These are phyloP conservation scores for Gymnopilus junonius DNA, from an alignment of 768 basidiomycete genomes.

Conservation along the genomic window DNA sequence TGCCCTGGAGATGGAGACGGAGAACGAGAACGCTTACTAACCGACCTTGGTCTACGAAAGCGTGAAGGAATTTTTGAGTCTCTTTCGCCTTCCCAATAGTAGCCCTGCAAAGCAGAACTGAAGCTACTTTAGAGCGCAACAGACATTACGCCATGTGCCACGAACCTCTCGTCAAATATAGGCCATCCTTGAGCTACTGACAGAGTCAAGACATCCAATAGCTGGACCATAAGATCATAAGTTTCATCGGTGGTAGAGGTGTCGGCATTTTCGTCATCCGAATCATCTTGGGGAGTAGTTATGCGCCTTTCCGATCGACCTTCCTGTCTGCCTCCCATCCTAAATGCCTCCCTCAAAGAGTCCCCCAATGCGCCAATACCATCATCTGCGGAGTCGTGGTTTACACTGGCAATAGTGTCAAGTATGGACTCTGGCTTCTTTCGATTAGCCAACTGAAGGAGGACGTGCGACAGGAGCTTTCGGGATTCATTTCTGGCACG, in stretches of 20 bases:
- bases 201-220: conserved; percentile 62
- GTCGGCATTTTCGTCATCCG: conserved; percentile 49
- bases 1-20: conserved; percentile 43
- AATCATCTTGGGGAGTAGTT: conserved; percentile 42
- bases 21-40: conserved; percentile 54
- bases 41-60: conserved; percentile 48
- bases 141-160: not conserved
- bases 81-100: conserved; percentile 17
- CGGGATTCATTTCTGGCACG: conserved; percentile 64
- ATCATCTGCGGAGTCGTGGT: conserved; percentile 29
- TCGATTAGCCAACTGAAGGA: conserved; percentile 65
- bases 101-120: conserved; percentile 24
- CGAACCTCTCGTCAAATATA: conserved; percentile 56
- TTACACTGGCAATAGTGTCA: conserved; percentile 38
- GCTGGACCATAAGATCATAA: conserved; percentile 63
- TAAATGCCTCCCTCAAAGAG: conserved; percentile 49
- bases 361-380: conserved; percentile 47
- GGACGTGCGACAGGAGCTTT: conserved; percentile 68
- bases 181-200: conserved; percentile 62
- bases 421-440: conserved; percentile 56
- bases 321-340: conserved; percentile 34
- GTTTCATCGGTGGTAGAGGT: conserved; percentile 69
- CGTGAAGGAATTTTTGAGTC: conserved; percentile 40
- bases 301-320: conserved; percentile 7
- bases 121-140: not conserved